A percentile compares a stretch with the other conserved stretches of the same genome.
These are phyloP conservation scores for Ustilago nuda DNA, from an alignment of 1,284 basidiomycete species.

Conservation along the genomic window DNA sequence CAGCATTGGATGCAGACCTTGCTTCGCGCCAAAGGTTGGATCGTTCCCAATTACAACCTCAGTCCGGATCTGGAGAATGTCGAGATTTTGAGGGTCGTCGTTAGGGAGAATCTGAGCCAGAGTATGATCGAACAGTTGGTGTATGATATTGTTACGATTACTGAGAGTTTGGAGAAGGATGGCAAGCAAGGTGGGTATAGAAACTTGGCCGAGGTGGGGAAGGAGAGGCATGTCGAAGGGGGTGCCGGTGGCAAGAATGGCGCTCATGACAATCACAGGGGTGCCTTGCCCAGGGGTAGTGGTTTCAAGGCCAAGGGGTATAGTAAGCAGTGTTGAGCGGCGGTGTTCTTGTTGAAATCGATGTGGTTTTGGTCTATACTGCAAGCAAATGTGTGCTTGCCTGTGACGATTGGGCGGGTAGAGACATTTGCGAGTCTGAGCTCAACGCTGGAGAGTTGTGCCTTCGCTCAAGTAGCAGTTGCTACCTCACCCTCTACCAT, in stretches of 20 bases:
- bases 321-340: constrained; percentile 61
- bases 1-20: constrained; percentile 91
- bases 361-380: background rate
- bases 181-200: constrained; percentile 27
- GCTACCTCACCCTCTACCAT: background rate
- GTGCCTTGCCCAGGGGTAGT: constrained; percentile 39
- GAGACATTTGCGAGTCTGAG: no score
- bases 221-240: background rate
- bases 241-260: constrained; percentile 24
- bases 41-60: constrained; percentile 67
- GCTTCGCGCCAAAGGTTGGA: constrained; percentile 81
- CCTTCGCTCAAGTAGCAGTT: background rate
- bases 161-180: constrained; percentile 54
- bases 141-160: constrained; percentile 64
- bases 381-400: no score
- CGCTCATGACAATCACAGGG: constrained; percentile 48
- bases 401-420: no score
- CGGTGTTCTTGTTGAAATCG: no score
- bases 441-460: no score
- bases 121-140: constrained; percentile 65
- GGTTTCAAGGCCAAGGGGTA: constrained; percentile 56
- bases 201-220: constrained; percentile 32
- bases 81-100: constrained; percentile 67
- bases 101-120: constrained; percentile 62
- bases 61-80: constrained; percentile 53